A percentile compares a stretch with the other conserved stretches of the same genome.
These are phyloP conservation scores for Ophiostoma perfectum DNA, from an alignment of 2,329 filamentous ascomycete species.

Conservation along the genomic window DNA sequence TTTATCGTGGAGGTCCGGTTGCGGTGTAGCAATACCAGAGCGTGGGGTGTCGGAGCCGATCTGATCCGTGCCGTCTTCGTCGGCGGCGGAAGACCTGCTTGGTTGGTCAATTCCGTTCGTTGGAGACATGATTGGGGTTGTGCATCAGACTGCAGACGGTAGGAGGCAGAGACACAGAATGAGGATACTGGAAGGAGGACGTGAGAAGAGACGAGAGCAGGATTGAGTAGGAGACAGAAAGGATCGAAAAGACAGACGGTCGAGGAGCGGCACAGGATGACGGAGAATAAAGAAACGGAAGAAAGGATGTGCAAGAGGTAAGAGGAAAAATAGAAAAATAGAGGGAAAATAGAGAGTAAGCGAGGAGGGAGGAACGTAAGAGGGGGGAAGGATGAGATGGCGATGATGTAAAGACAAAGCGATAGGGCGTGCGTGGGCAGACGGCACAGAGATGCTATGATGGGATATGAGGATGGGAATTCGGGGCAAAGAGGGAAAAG, in stretches of 20 bases:
- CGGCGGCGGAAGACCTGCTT: conserved; percentile 51
- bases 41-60: conserved; percentile 82
- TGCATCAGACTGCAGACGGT: conserved; percentile 11
- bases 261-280: not conserved
- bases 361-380: not conserved
- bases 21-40: conserved; percentile 86
- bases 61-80: conserved; percentile 69
- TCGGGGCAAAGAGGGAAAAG: conserved; percentile 11
- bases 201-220: not conserved
- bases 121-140: conserved; percentile 26
- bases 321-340: not conserved
- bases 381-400: not conserved
- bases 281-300: not conserved
- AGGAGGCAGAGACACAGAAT: not conserved
- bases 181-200: not conserved
- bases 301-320: not conserved
- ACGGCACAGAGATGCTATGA: not conserved
- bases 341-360: not conserved
- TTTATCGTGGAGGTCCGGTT: conserved; percentile 90
- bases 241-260: not conserved
- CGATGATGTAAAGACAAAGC: conserved; percentile 2
- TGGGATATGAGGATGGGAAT: not conserved
- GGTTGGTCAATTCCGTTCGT: conserved; percentile 50
- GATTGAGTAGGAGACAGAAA: not conserved
- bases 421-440: not conserved